Percentiles rank a stretch among this genome's conserved stretches.
These are phyloP conservation scores for Leptodontidium sp. DNA, from an alignment of 2,329 filamentous ascomycete species.

Conservation along the genomic window DNA sequence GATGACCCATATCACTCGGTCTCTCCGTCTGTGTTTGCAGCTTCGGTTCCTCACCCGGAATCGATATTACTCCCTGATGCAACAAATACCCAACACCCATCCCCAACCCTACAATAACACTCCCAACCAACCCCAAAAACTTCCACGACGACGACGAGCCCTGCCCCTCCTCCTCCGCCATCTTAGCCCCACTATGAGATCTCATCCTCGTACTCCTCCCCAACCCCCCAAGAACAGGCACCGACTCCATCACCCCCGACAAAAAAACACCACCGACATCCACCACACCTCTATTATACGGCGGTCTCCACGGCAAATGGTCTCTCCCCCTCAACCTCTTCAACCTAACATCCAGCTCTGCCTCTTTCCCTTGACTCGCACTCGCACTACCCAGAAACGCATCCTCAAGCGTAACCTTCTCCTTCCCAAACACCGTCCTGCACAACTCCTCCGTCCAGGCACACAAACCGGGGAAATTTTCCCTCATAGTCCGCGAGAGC, in stretches of 20 bases:
- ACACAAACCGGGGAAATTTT: conserved; percentile 55
- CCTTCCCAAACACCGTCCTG: conserved; percentile 49
- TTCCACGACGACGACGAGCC: conserved; percentile 35
- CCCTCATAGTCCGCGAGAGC: conserved; percentile 64
- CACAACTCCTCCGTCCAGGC: conserved; percentile 54
- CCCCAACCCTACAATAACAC: conserved; percentile 43
- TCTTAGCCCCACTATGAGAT: conserved; percentile 36
- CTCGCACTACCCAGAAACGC: conserved; percentile 33
- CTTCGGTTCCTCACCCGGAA: conserved; percentile 28
- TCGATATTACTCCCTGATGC: conserved; percentile 46
- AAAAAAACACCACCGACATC: conserved; percentile 42
- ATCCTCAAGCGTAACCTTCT: conserved; percentile 41
- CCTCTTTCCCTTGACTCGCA: conserved; percentile 12
- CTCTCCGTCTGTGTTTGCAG: conserved; percentile 26
- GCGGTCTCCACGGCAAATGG: conserved; percentile 45
- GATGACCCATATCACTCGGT: conserved; percentile 38
- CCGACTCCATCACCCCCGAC: conserved; percentile 41
- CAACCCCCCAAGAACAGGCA: conserved; percentile 43
- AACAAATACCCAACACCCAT: conserved; percentile 46
- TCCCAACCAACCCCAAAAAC: conserved; percentile 37
- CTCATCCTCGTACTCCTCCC: conserved; percentile 42
- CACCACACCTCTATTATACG: conserved; percentile 41
- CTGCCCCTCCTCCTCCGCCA: conserved; percentile 33
- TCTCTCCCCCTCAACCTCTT: conserved; percentile 28
- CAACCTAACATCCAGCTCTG: conserved; percentile 25